Conservation (phyloP, 768 basidiomycete species). For the Boletus reticulatus region DNA sequence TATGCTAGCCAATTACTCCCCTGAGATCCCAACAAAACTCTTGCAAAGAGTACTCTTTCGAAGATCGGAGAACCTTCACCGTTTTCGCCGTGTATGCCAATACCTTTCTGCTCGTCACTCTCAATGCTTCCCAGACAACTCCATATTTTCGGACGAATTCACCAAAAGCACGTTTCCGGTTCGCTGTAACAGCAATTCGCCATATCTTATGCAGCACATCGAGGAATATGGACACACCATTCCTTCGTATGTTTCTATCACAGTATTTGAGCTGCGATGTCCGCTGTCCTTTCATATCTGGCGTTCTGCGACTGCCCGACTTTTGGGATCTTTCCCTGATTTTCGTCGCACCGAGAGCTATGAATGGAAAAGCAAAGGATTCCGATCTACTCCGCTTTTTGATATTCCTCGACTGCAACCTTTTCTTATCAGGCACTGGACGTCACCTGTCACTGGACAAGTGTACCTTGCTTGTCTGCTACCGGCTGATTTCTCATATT, state of each 20-base stretch:
- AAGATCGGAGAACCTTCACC: constrained; percentile 24
- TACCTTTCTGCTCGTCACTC: constrained; percentile 35
- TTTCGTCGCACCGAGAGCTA: no score
- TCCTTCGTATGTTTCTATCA: background rate
- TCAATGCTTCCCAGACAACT: background rate
- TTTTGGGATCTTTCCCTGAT: background rate
- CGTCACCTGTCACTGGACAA: no score
- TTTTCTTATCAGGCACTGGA: no score
- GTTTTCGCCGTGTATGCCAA: constrained; percentile 24
- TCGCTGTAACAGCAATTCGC: background rate
- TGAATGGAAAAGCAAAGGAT: no score
- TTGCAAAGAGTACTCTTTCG: constrained; percentile 27
- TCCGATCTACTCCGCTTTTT: no score
- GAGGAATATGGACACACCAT: background rate
- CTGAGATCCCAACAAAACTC: constrained; percentile 27
- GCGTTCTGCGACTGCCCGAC: background rate
- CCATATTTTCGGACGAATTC: background rate
- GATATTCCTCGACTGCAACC: no score
- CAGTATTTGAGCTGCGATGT: background rate
- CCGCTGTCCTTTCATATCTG: background rate
- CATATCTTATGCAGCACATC: background rate
- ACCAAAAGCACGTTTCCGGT: background rate
- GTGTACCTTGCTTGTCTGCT: no score
- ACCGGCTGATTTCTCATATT: no score
- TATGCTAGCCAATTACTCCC: constrained; percentile 31